Evolutionary conservation across 139 green algal species (phyloP).

Genomic region (Pseudopediastrum boryanum): DNA sequence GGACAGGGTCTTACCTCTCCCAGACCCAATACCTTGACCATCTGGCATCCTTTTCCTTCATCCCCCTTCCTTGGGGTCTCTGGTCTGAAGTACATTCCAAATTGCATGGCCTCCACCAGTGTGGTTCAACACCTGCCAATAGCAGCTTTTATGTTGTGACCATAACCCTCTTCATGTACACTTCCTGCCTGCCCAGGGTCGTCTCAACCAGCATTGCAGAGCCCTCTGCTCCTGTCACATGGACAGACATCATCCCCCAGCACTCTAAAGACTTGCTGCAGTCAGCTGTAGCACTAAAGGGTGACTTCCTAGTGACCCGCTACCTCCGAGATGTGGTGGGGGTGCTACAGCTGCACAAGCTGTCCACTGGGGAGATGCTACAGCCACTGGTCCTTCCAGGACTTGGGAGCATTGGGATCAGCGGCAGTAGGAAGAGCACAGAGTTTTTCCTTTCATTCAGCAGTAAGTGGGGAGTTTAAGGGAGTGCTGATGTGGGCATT

Average conservation of each 20-base stretch:
- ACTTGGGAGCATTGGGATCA: conserved; percentile 67
- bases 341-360: conserved; percentile 16
- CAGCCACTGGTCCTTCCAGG: conserved; percentile 68
- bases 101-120: too few relatives aligned
- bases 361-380: conserved; percentile 33
- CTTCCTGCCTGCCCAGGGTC: too few relatives aligned
- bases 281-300: conserved; percentile 61
- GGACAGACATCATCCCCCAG: conserved; percentile 78
- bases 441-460: conserved; percentile 86
- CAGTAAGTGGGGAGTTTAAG: background rate
- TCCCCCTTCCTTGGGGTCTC: too few relatives aligned
- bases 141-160: too few relatives aligned
- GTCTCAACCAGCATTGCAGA: too few relatives aligned
- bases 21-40: too few relatives aligned
- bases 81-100: too few relatives aligned
- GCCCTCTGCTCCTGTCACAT: conserved; percentile 50
- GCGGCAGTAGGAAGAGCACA: conserved; percentile 58
- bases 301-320: conserved; percentile 73
- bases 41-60: too few relatives aligned
- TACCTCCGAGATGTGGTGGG: conserved; percentile 69
- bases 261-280: conserved; percentile 77
- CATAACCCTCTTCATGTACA: too few relatives aligned
- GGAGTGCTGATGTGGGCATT: background rate
- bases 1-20: too few relatives aligned
- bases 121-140: too few relatives aligned